phyloP scores from a whole-genome alignment of 1,284 basidiomycete species.

The Pisolithus thermaeus region DNA sequence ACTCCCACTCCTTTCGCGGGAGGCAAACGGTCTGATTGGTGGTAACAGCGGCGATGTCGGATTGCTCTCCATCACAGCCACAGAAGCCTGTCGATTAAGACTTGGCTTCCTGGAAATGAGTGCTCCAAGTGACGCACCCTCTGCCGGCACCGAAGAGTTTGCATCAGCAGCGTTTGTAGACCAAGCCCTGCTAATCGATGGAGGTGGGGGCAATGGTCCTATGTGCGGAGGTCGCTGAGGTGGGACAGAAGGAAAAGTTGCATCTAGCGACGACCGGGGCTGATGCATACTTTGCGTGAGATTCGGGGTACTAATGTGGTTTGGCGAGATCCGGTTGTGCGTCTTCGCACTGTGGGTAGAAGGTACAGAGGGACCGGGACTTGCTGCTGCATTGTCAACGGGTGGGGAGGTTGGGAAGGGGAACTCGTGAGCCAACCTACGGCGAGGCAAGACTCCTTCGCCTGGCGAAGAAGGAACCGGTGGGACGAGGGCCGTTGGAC shows the following conservation, averaged over 20 bases:
- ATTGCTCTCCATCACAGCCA: conserved; percentile 38
- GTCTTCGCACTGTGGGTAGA: conserved; percentile 29
- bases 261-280: conserved; percentile 44
- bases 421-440: conserved; percentile 25
- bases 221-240: conserved; percentile 22
- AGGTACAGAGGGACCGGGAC: conserved; percentile 10
- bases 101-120: conserved; percentile 32
- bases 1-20: conserved; percentile 44
- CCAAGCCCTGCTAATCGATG: conserved; percentile 40
- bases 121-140: conserved; percentile 8
- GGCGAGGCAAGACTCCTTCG: conserved; percentile 16
- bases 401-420: conserved; percentile 32
- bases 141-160: conserved; percentile 17
- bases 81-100: conserved; percentile 41
- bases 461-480: conserved; percentile 26
- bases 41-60: conserved; percentile 29
- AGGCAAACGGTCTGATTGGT: conserved; percentile 41
- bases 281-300: conserved; percentile 13
- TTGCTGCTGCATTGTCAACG: conserved; percentile 1
- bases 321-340: conserved; percentile 27
- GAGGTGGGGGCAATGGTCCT: conserved; percentile 27
- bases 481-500: conserved; percentile 21
- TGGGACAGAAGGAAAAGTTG: conserved; percentile 28
- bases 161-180: conserved; percentile 46
- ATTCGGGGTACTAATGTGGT: conserved; percentile 30